Conservation (phyloP, 495 filamentous ascomycete genomes). For the Cairneyella variabilis region DNA sequence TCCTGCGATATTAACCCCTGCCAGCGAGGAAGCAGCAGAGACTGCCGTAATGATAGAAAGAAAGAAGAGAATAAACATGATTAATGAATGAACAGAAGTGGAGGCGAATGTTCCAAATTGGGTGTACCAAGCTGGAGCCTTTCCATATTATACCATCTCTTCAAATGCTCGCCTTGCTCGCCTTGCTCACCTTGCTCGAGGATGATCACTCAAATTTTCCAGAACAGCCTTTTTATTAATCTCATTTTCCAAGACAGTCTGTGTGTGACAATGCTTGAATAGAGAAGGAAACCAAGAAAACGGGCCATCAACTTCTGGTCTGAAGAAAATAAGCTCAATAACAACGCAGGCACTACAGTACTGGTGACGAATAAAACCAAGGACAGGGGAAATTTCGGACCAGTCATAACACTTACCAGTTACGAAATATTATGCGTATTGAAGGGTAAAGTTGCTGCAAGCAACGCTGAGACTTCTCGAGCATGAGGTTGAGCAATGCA, state of each 20-base stretch:
- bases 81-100: neutral
- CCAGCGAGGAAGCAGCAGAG: neutral
- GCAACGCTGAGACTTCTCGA: neutral
- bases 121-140: no score
- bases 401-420: neutral
- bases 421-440: neutral
- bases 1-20: conserved; percentile 40
- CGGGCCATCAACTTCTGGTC: neutral
- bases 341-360: no score
- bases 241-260: neutral
- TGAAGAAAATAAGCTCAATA: neutral
- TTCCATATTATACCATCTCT: no score
- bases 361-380: no score
- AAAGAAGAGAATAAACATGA: neutral
- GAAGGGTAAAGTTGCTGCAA: neutral
- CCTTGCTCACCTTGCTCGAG: neutral
- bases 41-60: neutral
- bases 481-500: conserved; percentile 2
- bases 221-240: neutral
- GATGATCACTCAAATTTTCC: neutral
- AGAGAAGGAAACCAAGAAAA: neutral
- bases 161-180: no score
- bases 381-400: no score
- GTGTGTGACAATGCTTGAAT: conserved; percentile 4
- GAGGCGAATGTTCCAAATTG: neutral